Evolutionary conservation across 306 rosid genomes (phyloP).

Genomic region (Hylodesmum podocarpum): DNA sequence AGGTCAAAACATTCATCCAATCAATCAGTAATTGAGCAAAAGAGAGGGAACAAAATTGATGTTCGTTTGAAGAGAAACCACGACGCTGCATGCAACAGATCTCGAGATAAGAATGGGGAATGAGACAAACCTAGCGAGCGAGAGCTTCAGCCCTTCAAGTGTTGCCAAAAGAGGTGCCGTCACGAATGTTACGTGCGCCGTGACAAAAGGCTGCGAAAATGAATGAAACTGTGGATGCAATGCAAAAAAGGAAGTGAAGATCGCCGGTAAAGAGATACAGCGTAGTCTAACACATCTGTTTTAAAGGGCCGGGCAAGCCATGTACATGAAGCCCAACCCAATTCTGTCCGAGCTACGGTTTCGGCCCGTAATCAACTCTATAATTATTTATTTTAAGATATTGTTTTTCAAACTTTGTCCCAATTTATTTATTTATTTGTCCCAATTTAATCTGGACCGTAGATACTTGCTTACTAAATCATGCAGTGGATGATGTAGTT

Average conservation of each 20-base stretch:
- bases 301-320: not conserved
- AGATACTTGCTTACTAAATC: no score
- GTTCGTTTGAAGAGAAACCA: not conserved
- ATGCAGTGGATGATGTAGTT: no score
- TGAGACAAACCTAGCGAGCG: slow-evolving; percentile 17
- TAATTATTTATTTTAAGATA: no score
- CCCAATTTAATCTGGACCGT: no score
- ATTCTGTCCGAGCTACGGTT: not conserved
- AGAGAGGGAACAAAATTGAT: slow-evolving; percentile 4
- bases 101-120: not conserved
- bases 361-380: not conserved
- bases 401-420: no score
- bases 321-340: not conserved
- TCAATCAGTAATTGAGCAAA: not conserved
- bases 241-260: not conserved
- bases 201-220: not conserved
- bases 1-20: slow-evolving; percentile 6
- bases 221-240: not conserved
- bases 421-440: no score
- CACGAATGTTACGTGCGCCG: not conserved
- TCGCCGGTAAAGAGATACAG: not conserved
- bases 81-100: slow-evolving; percentile 8
- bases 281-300: not conserved
- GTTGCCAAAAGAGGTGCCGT: not conserved
- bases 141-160: not conserved